Percentiles rank a stretch among this genome's conserved stretches.
These are phyloP conservation scores for Glonium stellatum DNA, from an alignment of 495 filamentous ascomycete genomes.

Conservation along the genomic window DNA sequence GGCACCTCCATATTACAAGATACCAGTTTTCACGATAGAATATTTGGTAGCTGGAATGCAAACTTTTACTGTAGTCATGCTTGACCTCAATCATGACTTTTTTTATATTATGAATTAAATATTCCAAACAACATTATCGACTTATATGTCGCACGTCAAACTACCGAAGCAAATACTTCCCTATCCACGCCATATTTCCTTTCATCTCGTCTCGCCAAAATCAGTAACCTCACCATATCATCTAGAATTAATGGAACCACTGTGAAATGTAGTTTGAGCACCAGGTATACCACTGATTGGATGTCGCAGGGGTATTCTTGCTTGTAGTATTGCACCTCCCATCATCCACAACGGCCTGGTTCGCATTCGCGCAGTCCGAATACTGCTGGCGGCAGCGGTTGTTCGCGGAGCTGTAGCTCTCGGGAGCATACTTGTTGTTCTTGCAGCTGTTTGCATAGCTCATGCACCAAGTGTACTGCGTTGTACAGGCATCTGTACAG, in stretches of 20 bases:
- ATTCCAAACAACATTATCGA: too few relatives aligned
- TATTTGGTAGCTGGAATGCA: too few relatives aligned
- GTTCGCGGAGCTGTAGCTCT: neutral
- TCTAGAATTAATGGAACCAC: neutral
- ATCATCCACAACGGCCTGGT: neutral
- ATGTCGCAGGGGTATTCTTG: neutral
- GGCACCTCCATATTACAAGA: too few relatives aligned
- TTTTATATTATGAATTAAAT: too few relatives aligned
- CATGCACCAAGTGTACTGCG: conserved; percentile 13
- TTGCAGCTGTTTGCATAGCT: conserved; percentile 6
- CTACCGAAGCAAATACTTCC: too few relatives aligned
- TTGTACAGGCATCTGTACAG: conserved; percentile 7
- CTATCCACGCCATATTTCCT: too few relatives aligned
- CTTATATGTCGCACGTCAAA: too few relatives aligned
- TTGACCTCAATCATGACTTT: too few relatives aligned
- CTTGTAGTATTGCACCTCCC: neutral
- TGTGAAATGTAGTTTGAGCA: neutral
- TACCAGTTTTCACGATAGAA: too few relatives aligned
- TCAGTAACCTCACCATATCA: neutral
- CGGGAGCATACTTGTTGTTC: neutral
- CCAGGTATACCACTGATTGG: neutral
- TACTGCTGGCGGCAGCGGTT: neutral
- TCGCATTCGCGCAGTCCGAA: neutral
- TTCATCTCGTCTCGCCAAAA: too few relatives aligned
- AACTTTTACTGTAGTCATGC: too few relatives aligned